Conservation (phyloP, 441 rosid species). For the Kokia cookei region DNA sequence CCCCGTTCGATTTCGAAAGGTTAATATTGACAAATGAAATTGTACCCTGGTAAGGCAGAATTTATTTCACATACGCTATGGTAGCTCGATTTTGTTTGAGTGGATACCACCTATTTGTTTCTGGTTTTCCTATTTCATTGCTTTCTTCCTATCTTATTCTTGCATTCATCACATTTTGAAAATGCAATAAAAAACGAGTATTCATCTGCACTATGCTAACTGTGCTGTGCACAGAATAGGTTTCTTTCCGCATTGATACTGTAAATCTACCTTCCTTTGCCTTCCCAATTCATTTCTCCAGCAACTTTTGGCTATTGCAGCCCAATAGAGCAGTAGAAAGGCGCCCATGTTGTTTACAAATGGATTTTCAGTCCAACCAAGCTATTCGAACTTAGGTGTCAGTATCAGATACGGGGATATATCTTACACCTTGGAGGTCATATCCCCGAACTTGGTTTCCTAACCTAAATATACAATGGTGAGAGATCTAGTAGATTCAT, state of each 20-base stretch:
- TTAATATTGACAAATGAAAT: constrained; percentile 24
- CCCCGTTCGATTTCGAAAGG: constrained; percentile 14
- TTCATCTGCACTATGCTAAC: background rate
- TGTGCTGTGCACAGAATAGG: too few relatives aligned
- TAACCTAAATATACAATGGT: background rate
- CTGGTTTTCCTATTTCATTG: background rate
- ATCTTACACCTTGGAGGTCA: too few relatives aligned
- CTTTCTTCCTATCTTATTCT: background rate
- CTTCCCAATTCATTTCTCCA: constrained; percentile 5
- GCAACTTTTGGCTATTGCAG: constrained; percentile 66
- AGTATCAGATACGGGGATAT: too few relatives aligned
- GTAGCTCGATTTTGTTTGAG: constrained; percentile 30
- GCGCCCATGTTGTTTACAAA: constrained; percentile 15
- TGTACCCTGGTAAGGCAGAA: constrained; percentile 35
- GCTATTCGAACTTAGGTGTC: too few relatives aligned
- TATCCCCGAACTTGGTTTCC: background rate
- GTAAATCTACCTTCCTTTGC: background rate
- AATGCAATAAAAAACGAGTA: background rate
- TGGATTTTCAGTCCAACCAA: too few relatives aligned
- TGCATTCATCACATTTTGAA: background rate
- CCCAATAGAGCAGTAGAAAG: constrained; percentile 45
- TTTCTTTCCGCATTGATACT: too few relatives aligned
- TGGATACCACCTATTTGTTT: constrained; percentile 20
- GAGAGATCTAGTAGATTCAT: background rate
- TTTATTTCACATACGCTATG: constrained; percentile 22